Conservation (phyloP, 768 basidiomycete species). For the Hydnomerulius pinastri region DNA sequence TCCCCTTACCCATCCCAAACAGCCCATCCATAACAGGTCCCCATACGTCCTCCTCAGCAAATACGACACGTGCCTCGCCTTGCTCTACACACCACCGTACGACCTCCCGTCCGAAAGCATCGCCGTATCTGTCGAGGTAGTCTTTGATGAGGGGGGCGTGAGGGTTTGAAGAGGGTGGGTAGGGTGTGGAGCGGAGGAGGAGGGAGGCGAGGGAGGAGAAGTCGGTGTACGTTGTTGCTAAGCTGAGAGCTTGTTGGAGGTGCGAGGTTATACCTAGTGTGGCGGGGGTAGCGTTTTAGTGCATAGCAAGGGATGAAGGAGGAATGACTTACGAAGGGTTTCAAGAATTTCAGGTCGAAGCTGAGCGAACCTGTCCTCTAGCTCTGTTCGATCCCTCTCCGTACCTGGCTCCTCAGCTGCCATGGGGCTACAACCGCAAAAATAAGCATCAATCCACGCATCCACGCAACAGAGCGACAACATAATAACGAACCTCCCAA, state of each 20-base stretch:
- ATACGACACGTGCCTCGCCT: conserved; percentile 80
- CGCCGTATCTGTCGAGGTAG: conserved; percentile 78
- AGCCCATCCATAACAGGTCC: conserved; percentile 68
- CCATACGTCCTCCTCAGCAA: conserved; percentile 71
- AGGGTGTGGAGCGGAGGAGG: conserved; percentile 69
- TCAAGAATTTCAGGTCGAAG: conserved; percentile 78
- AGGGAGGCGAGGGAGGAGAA: conserved; percentile 84
- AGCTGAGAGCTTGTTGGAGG: conserved; percentile 68
- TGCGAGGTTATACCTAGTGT: conserved; percentile 64
- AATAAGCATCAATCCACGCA: conserved; percentile 1
- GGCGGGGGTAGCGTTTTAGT: too few relatives aligned
- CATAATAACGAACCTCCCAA: conserved; percentile 48
- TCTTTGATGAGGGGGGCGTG: conserved; percentile 59
- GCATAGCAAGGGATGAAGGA: too few relatives aligned
- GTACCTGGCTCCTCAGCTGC: conserved; percentile 49
- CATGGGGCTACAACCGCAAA: conserved; percentile 37
- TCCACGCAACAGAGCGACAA: not conserved
- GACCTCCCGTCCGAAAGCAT: conserved; percentile 86
- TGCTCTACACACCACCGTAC: conserved; percentile 93
- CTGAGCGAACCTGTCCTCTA: conserved; percentile 67
- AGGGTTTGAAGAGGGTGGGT: conserved; percentile 64
- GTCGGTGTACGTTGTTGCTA: conserved; percentile 88
- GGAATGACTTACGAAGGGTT: conserved; percentile 64
- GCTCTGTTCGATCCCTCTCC: conserved; percentile 56
- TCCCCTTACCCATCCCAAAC: conserved; percentile 43